Conservation (phyloP, 441 rosid genomes). For the Erysimum cheiri region DNA sequence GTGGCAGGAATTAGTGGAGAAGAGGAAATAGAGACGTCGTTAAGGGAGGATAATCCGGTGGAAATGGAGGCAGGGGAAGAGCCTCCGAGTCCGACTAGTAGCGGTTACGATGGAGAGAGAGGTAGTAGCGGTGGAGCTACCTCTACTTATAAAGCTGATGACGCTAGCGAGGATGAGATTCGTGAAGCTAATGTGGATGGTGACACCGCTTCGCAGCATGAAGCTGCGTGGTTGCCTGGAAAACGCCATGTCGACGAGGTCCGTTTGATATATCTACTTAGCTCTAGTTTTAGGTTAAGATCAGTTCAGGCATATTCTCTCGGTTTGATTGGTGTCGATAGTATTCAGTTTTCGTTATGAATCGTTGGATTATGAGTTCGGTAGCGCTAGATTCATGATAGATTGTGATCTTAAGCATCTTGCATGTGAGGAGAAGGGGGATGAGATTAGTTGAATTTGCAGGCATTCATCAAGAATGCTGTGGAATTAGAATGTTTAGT, state of each 20-base stretch:
- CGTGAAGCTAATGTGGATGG: conserved; percentile 53
- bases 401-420: not conserved
- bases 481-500: not conserved
- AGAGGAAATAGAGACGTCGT: conserved; percentile 45
- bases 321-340: not conserved
- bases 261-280: conserved; percentile 20
- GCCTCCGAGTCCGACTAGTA: conserved; percentile 82
- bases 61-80: conserved; percentile 70
- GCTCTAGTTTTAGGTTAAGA: conserved; percentile 16
- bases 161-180: conserved; percentile 67
- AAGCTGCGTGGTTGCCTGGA: conserved; percentile 78
- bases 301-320: not conserved
- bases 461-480: not conserved
- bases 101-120: conserved; percentile 95
- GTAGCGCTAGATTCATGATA: not conserved
- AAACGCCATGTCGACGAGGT: conserved; percentile 96
- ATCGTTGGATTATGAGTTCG: not conserved
- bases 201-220: conserved; percentile 56
- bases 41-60: conserved; percentile 53
- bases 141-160: conserved; percentile 57
- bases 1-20: conserved; percentile 37
- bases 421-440: not conserved
- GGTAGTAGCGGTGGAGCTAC: conserved; percentile 66
- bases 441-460: not conserved
- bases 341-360: not conserved